phyloP scores from a whole-genome alignment of 768 basidiomycete species.

The Mycena indigotica region DNA sequence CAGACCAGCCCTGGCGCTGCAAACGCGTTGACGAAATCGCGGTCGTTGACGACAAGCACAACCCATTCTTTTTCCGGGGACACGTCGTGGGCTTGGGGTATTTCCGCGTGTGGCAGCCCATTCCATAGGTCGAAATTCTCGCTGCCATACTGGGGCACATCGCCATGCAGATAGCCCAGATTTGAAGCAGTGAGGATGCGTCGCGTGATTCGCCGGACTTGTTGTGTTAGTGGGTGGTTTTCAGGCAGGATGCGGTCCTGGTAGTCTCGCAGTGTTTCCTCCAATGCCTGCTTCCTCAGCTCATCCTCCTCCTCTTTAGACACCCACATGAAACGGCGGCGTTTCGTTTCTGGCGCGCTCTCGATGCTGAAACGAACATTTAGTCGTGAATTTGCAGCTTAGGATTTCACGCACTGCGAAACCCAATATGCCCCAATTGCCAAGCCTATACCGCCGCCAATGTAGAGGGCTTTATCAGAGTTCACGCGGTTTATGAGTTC shows the following conservation, averaged over 20 bases:
- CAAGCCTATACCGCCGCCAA: background rate
- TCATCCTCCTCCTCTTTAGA: slow-evolving; percentile 25
- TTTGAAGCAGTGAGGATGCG: slow-evolving; percentile 71
- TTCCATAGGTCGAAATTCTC: slow-evolving; percentile 8
- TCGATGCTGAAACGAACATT: slow-evolving; percentile 57
- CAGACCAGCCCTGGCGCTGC: slow-evolving; percentile 19
- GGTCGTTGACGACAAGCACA: slow-evolving; percentile 20
- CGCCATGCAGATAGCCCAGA: slow-evolving; percentile 61
- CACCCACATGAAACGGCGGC: slow-evolving; percentile 81
- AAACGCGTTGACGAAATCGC: slow-evolving; percentile 17
- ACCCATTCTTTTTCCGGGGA: slow-evolving; percentile 15
- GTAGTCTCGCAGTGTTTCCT: slow-evolving; percentile 56
- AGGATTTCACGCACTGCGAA: background rate
- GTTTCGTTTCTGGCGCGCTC: slow-evolving; percentile 80
- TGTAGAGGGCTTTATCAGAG: background rate
- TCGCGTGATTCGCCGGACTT: slow-evolving; percentile 70
- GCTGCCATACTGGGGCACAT: slow-evolving; percentile 15
- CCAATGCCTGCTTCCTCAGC: slow-evolving; percentile 44
- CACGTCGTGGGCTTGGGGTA: slow-evolving; percentile 8
- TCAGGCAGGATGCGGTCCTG: slow-evolving; percentile 59
- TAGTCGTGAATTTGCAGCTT: background rate
- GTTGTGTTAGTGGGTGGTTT: slow-evolving; percentile 62
- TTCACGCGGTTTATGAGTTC: background rate
- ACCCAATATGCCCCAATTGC: background rate
- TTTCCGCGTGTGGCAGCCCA: background rate